These are phyloP conservation scores for Sporobolus alterniflorus DNA, from an alignment of 202 grass and related monocot species.

Conservation along the genomic window DNA sequence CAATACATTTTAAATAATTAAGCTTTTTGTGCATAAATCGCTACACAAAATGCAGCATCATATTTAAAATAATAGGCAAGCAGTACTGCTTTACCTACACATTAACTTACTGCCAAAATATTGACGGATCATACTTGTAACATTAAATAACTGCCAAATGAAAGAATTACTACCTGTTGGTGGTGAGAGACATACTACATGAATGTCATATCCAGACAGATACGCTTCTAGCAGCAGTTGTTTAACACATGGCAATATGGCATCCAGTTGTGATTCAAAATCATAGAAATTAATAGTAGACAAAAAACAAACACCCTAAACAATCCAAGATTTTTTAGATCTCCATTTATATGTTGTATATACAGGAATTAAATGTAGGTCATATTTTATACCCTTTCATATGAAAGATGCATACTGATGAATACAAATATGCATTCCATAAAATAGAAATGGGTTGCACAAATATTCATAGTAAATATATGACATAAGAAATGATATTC, in stretches of 20 bases:
- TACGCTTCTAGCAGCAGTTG: background rate
- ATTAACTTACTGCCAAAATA: background rate
- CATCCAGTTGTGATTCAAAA: background rate
- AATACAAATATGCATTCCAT: too few relatives aligned
- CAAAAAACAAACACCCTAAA: background rate
- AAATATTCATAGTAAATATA: too few relatives aligned
- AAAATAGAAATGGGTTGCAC: too few relatives aligned
- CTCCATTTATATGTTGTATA: background rate
- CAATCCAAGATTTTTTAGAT: background rate
- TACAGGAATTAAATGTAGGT: background rate
- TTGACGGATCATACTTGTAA: background rate
- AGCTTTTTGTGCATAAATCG: background rate
- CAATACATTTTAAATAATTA: background rate
- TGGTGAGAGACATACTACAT: background rate
- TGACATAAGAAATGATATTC: too few relatives aligned
- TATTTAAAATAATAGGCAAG: background rate
- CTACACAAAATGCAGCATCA: background rate
- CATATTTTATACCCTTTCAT: background rate
- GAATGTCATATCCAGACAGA: background rate
- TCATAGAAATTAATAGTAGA: background rate
- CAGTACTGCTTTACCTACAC: background rate
- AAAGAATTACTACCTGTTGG: background rate
- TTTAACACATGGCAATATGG: background rate
- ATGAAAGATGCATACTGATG: too few relatives aligned
- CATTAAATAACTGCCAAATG: background rate